Base-by-base conservation (phyloP, 2,329 filamentous ascomycete genomes). In the Dactylellina drechsleri region DNA sequence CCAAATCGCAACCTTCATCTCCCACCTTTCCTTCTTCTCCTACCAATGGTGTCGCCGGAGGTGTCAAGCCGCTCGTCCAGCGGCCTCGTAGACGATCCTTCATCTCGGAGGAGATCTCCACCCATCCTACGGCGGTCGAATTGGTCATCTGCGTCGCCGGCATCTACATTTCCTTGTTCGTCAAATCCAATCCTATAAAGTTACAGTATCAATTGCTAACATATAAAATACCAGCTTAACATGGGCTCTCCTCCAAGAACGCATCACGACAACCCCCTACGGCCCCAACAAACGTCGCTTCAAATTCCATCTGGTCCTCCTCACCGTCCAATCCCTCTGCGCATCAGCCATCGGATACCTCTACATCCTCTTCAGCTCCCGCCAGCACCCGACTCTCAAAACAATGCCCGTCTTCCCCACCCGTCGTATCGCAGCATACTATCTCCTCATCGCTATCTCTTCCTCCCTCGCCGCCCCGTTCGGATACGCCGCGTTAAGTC, bases 231-330 rank as follows among this genome's bases (percentile, higher is more conserved):
- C 23, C 4, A 93, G 94, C 84, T 85, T 99, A 62, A 96, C 93
- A 40, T 99, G 95, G 95, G 95, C 92, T 23, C 90, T 96, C 78
- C 90, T 99, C 76, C 95, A 99, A 85, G 95, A 99, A 83, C 93
- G 95, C 80, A 92, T 99, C 80, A 98, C 95, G 28, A 99, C 95
- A 13, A 98, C 93, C 10, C 86, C 89, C 6, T 95, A 98, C 83
- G 91, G 91, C 71, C 83, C 89, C 12, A 77, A 79, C 31, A 88
- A 87, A 50, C 90, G 96, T 82, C 89, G 92, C 79, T 99, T 97
- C 87, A 92, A 91, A 78, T 97, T 93, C 82, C 91, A 95, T 66
- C 90, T 99, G 80, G 94, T 98, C 82, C 89, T 99, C 79, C 97
- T 98, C 83, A 98, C 95, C 4, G 89, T 98, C 76, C 95, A 99